Percentiles rank a stretch among this genome's conserved stretches.
Conservation (phyloP, 2,329 filamentous ascomycete genomes). For the Sarocladiaceae sp. region DNA sequence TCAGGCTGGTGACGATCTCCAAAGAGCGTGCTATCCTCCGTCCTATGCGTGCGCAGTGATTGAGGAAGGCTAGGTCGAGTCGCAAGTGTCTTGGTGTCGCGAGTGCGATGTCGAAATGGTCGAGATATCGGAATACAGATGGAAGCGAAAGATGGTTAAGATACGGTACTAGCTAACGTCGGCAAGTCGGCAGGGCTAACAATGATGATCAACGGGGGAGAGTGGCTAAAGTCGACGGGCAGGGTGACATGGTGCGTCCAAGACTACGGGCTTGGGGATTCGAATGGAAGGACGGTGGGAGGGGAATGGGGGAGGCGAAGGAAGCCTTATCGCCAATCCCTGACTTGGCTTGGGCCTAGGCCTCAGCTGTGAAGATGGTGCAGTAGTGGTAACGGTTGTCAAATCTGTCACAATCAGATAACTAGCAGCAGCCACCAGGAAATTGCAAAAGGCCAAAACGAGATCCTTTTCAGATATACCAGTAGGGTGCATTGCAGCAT, state of each 20-base stretch:
- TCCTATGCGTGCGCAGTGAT: too few relatives aligned
- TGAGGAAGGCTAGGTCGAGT: too few relatives aligned
- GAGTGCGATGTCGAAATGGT: too few relatives aligned
- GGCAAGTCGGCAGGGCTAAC: neutral
- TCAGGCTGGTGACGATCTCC: too few relatives aligned
- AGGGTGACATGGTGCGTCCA: constrained; percentile 9
- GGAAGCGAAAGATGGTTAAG: neutral
- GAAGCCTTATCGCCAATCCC: neutral
- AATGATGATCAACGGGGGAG: constrained; percentile 1
- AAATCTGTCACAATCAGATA: too few relatives aligned
- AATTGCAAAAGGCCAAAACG: too few relatives aligned
- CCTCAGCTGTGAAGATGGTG: neutral
- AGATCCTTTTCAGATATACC: too few relatives aligned
- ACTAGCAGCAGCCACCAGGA: too few relatives aligned
- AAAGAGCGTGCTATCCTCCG: too few relatives aligned
- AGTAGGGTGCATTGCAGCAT: too few relatives aligned
- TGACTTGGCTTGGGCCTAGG: neutral
- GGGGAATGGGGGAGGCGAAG: neutral
- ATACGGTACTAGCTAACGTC: neutral
- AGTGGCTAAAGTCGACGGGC: neutral
- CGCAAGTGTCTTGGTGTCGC: too few relatives aligned
- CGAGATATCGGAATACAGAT: neutral
- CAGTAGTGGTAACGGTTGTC: too few relatives aligned
- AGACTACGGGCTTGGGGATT: neutral
- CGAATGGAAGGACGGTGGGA: neutral